Percentiles rank a stretch among this genome's conserved stretches.
Conservation (phyloP, 140 eudicot genomes). For the Ambrosia hybrid region DNA sequence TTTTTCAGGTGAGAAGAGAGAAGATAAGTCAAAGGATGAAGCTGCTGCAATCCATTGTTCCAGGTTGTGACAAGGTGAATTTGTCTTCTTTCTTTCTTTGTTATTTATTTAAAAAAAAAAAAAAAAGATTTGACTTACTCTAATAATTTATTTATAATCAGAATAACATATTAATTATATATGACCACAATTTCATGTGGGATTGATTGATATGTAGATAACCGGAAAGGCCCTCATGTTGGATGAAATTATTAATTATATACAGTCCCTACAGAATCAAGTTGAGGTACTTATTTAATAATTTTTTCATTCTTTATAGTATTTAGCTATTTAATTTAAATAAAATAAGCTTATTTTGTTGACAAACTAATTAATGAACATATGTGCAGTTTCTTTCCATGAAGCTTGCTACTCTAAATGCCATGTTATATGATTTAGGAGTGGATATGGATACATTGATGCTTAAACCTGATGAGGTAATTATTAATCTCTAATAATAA, state of each 20-base stretch:
- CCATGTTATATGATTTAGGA: conserved; percentile 74
- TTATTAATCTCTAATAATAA: no score
- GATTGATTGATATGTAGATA: conserved; percentile 51
- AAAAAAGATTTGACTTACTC: not conserved
- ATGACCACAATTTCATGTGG: conserved; percentile 60
- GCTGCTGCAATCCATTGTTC: conserved; percentile 74
- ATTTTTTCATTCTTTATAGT: not conserved
- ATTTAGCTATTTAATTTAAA: not conserved
- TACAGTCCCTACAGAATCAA: conserved; percentile 89
- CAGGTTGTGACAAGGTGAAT: conserved; percentile 89
- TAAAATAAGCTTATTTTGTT: conserved; percentile 6
- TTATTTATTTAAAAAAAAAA: no score
- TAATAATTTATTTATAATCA: not conserved
- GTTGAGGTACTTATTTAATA: conserved; percentile 47
- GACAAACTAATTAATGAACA: not conserved
- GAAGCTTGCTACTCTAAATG: conserved; percentile 78
- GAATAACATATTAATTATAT: not conserved
- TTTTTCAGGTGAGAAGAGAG: conserved; percentile 34
- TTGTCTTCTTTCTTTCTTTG: conserved; percentile 16
- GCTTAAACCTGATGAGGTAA: conserved; percentile 74
- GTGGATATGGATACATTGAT: conserved; percentile 61
- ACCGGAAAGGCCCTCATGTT: conserved; percentile 93
- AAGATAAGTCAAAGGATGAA: conserved; percentile 90
- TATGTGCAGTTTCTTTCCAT: conserved; percentile 72
- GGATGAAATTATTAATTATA: conserved; percentile 92